Percentiles rank a stretch among this genome's conserved stretches.
Evolutionary conservation across 495 filamentous ascomycete genomes (phyloP).

Genomic region (Entonaema liquescens): DNA sequence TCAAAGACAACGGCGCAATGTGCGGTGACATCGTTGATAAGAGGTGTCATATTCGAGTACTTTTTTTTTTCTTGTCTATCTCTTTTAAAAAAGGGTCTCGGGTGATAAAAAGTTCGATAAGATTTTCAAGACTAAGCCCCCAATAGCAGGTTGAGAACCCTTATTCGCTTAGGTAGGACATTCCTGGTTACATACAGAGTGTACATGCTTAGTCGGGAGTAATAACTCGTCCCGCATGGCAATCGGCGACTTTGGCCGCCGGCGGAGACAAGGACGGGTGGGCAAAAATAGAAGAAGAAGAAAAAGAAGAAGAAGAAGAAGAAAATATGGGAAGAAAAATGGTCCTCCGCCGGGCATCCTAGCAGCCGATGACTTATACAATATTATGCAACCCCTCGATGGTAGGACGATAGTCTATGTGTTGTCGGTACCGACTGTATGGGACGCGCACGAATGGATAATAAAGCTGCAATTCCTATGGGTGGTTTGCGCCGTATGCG

Average conservation of each 20-base stretch:
- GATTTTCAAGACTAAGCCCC: constrained; percentile 27
- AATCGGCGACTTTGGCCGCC: constrained; percentile 16
- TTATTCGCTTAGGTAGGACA: not conserved
- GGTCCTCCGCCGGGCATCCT: not conserved
- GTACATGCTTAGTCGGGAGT: constrained; percentile 22
- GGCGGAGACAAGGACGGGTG: not conserved
- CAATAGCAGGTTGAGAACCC: constrained; percentile 32
- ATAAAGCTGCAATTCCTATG: constrained; percentile 30
- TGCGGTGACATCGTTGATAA: not conserved
- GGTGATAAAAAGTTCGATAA: constrained; percentile 6
- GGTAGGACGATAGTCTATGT: constrained; percentile 20
- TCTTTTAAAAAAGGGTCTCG: constrained; percentile 17
- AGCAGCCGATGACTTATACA: constrained; percentile 15
- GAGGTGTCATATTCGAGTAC: not conserved
- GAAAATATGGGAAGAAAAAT: constrained; percentile 6
- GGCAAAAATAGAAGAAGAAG: not conserved
- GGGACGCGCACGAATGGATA: constrained; percentile 35
- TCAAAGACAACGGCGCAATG: not conserved
- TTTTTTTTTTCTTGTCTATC: not conserved
- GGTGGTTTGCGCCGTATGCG: constrained; percentile 1
- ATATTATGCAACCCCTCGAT: constrained; percentile 17
- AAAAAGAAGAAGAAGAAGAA: not conserved
- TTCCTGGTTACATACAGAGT: not conserved
- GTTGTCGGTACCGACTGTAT: constrained; percentile 37
- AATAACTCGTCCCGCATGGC: constrained; percentile 20